A percentile compares a stretch with the other conserved stretches of the same genome.
Conservation (phyloP, 768 basidiomycete genomes). For the Pleurotus cornucopiae region DNA sequence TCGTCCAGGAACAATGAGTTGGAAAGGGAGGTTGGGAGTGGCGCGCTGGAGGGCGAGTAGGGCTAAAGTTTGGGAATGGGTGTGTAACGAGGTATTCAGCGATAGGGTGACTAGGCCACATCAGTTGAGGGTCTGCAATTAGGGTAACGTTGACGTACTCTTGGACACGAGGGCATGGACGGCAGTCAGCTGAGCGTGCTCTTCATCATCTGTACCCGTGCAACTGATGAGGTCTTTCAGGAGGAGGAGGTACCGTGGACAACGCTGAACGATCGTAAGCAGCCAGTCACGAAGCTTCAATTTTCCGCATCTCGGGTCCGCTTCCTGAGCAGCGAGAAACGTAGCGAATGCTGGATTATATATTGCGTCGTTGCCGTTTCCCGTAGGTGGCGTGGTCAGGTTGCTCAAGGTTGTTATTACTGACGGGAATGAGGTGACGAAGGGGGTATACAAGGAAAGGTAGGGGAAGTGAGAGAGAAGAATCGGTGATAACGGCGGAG, state of each 20-base stretch:
- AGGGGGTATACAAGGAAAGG: conserved; percentile 81
- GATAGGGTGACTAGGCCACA: conserved; percentile 61
- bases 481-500: conserved; percentile 44
- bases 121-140: not conserved
- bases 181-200: conserved; percentile 55
- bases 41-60: conserved; percentile 77
- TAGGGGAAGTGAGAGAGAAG: conserved; percentile 85
- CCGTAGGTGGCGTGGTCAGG: conserved; percentile 42
- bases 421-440: conserved; percentile 73
- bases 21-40: conserved; percentile 56
- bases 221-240: conserved; percentile 77
- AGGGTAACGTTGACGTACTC: conserved; percentile 39
- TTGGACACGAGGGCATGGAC: conserved; percentile 69
- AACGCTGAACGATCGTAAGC: conserved; percentile 82
- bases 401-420: conserved; percentile 55
- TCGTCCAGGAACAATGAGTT: conserved; percentile 79
- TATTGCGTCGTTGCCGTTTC: conserved; percentile 30
- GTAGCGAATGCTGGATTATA: conserved; percentile 54
- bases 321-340: conserved; percentile 64
- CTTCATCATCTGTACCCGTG: conserved; percentile 62
- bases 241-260: conserved; percentile 80
- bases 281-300: conserved; percentile 83
- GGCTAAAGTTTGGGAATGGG: conserved; percentile 70
- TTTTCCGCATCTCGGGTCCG: conserved; percentile 65
- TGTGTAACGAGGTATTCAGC: conserved; percentile 74